phyloP scores from a whole-genome alignment of 495 filamentous ascomycete genomes.

The Corynascus novoguineensis region DNA sequence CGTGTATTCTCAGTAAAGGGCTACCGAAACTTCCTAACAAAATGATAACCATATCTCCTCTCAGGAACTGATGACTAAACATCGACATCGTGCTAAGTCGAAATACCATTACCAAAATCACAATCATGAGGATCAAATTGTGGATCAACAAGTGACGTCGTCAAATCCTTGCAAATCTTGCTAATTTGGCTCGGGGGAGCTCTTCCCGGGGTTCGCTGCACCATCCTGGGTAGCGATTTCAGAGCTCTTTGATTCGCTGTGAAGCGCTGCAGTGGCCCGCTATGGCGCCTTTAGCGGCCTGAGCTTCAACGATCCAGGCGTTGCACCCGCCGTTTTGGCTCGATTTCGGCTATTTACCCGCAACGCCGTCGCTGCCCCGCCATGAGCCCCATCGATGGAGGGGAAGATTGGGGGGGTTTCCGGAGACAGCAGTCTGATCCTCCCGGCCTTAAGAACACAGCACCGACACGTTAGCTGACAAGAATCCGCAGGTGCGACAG shows the following conservation, averaged over 20 bases:
- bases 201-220: slow-evolving; percentile 11
- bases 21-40: too few relatives aligned
- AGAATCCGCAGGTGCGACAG: neutral
- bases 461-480: slow-evolving; percentile 4
- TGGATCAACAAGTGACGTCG: slow-evolving; percentile 8
- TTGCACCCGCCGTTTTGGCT: neutral
- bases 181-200: slow-evolving; percentile 16
- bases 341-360: slow-evolving; percentile 31
- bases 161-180: neutral
- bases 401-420: slow-evolving; percentile 10
- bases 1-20: too few relatives aligned
- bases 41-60: too few relatives aligned
- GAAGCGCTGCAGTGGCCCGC: neutral
- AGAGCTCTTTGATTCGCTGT: neutral
- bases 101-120: too few relatives aligned
- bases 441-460: slow-evolving; percentile 7
- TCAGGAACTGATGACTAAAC: too few relatives aligned
- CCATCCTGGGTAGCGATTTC: neutral
- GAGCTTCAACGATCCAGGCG: neutral
- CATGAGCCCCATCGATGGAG: slow-evolving; percentile 11
- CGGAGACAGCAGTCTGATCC: neutral
- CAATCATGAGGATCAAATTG: too few relatives aligned
- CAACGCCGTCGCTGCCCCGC: slow-evolving; percentile 27
- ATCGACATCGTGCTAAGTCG: too few relatives aligned
- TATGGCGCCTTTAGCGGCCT: slow-evolving; percentile 2